These are phyloP conservation scores for Alternaria triticina DNA, from an alignment of 2,329 filamentous ascomycete genomes.

Conservation along the genomic window DNA sequence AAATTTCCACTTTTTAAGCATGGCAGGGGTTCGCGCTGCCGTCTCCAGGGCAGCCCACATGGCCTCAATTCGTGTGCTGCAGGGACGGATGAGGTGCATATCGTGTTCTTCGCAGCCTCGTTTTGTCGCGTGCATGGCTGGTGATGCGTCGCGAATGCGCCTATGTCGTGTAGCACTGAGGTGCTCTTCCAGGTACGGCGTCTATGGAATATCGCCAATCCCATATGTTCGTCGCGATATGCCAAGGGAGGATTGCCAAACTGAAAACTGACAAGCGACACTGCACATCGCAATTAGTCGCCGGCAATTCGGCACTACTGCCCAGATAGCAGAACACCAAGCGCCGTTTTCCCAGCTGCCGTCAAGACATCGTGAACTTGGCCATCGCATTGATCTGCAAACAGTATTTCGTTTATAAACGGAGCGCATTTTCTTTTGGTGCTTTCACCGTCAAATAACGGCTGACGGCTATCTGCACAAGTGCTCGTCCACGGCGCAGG, in stretches of 20 bases:
- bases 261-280: constrained; percentile 13
- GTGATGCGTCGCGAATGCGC: neutral
- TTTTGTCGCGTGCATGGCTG: neutral
- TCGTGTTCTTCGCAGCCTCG: constrained; percentile 14
- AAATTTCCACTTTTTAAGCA: constrained; percentile 47
- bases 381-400: neutral
- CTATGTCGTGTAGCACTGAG: too few relatives aligned
- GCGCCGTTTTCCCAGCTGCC: neutral
- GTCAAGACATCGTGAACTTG: constrained; percentile 1
- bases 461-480: neutral
- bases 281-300: constrained; percentile 24
- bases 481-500: neutral
- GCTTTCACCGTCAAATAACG: neutral
- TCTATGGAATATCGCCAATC: neutral
- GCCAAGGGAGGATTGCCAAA: neutral
- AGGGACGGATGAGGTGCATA: constrained; percentile 15
- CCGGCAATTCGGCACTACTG: constrained; percentile 15
- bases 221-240: neutral
- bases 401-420: neutral
- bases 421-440: neutral
- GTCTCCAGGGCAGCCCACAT: constrained; percentile 22
- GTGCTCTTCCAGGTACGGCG: neutral
- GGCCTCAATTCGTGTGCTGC: constrained; percentile 8
- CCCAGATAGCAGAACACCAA: constrained; percentile 15
- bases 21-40: constrained; percentile 21